These are phyloP conservation scores for Verticillium zaregamsianum DNA, from an alignment of 2,329 filamentous ascomycete species.

Conservation along the genomic window DNA sequence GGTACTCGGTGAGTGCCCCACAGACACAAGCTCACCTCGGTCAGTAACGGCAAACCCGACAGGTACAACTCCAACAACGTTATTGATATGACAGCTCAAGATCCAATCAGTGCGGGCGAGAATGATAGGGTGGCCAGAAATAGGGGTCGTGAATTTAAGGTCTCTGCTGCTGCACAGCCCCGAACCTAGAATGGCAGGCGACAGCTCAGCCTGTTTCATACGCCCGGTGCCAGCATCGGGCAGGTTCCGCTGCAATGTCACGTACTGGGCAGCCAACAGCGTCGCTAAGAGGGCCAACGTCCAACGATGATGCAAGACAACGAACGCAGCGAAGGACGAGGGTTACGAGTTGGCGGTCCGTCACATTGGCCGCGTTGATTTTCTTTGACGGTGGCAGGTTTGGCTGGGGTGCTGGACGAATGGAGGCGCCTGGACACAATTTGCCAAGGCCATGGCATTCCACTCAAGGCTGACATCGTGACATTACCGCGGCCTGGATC, in stretches of 20 bases:
- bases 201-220: not conserved
- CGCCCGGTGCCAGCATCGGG: no score
- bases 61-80: not conserved
- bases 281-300: not conserved
- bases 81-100: not conserved
- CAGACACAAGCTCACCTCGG: no score
- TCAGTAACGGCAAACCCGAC: no score
- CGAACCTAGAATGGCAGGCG: not conserved
- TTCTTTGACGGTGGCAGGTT: not conserved
- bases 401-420: conserved; percentile 14
- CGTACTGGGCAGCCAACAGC: not conserved
- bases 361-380: not conserved
- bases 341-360: not conserved
- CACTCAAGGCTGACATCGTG: not conserved
- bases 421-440: not conserved
- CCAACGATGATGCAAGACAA: not conserved
- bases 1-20: not conserved
- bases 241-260: no score
- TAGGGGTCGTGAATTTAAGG: not conserved
- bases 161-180: not conserved
- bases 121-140: not conserved
- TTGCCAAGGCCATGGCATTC: conserved; percentile 3
- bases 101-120: not conserved
- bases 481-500: conserved; percentile 1
- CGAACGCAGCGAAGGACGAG: not conserved